Evolutionary conservation across 2,329 filamentous ascomycete genomes (phyloP), one percentile per base, ranked within the genome.

Genomic region (Cladosporium sp.): DNA sequence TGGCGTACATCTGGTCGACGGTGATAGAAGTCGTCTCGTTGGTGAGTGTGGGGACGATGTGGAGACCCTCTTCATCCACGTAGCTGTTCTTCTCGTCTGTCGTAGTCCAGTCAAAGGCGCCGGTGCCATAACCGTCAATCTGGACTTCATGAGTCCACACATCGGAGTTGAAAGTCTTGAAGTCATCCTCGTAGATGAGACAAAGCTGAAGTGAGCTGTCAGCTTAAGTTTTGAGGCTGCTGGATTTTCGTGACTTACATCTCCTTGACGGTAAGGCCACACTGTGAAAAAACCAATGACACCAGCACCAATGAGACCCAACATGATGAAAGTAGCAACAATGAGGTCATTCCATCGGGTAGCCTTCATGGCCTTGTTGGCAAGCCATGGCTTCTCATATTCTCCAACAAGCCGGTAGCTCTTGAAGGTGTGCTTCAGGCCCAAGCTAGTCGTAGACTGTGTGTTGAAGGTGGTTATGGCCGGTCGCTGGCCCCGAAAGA

Each of bases 81-180:
- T 73, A 79, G 12, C 71, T 64, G 60, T 80, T 80, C 46, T 59
- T 61, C 1, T 63, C 53, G 54, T 77, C 74, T 3, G 62, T 66
- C 5, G 77, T 79, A 0, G 77, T 78, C 76, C 75, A 78, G 65
- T 79, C 77, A 57, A 79, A 79, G 30, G 71, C 67, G 13, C 74
- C 74, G n/a, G 69, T 73, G 42, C 74, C 55, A 29, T 55, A 57
- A n/a, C 55, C 55, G 16, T 48, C 50, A 15, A 52, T 39, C 35
- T 57, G 69, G 25, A 77, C 70, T 57, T 78, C 74, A 50, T 74
- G 70, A 7, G 69, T 70, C 77, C 77, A 79, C n/a, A 74, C 58
- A 36, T 63, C 58, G 11, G 62, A 63, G 60, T 76, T 65, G 38
- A 78, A 63, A 1, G 62, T 65, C 13, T 66, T 63, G 60, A 79